Conservation (phyloP, 2,329 filamentous ascomycete species). For the Monilinia vaccinii-corymbosi region DNA sequence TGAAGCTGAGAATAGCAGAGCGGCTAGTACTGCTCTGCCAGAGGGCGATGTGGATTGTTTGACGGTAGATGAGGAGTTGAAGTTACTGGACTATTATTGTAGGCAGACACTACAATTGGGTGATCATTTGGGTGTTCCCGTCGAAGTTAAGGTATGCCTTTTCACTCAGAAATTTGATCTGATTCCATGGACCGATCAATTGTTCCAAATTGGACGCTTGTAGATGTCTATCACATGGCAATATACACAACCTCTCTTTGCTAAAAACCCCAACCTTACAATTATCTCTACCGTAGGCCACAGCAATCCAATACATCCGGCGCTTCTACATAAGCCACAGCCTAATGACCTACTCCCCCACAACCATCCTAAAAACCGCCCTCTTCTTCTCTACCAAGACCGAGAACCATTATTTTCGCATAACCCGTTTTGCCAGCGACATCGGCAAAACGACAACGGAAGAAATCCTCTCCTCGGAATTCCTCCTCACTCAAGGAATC, state of each 20-base stretch:
- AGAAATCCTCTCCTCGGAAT: constrained; percentile 83
- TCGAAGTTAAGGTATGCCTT: constrained; percentile 45
- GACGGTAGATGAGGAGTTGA: constrained; percentile 72
- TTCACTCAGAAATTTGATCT: background rate
- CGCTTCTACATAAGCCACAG: constrained; percentile 96
- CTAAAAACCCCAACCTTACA: background rate
- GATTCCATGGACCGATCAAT: background rate
- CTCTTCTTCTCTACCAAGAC: constrained; percentile 92
- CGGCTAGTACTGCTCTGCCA: constrained; percentile 16
- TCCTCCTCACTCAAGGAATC: constrained; percentile 82
- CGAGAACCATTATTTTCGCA: constrained; percentile 61
- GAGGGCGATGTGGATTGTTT: constrained; percentile 62
- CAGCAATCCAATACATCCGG: constrained; percentile 56
- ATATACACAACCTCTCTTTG: background rate
- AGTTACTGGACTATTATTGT: constrained; percentile 73
- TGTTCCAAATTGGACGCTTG: rapidly evolving
- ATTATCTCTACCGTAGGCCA: constrained; percentile 20
- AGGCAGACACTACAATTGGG: constrained; percentile 48
- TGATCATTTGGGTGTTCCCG: constrained; percentile 51
- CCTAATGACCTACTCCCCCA: constrained; percentile 91
- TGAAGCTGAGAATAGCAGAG: constrained; percentile 29
- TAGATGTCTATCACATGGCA: too few relatives aligned
- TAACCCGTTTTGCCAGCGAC: constrained; percentile 57
- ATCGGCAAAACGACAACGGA: constrained; percentile 66
- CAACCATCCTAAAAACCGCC: constrained; percentile 78